Evolutionary conservation across 75 land plant species (phyloP), one percentile per base, ranked within the genome.

Genomic region (Pinus tabuliformis): DNA sequence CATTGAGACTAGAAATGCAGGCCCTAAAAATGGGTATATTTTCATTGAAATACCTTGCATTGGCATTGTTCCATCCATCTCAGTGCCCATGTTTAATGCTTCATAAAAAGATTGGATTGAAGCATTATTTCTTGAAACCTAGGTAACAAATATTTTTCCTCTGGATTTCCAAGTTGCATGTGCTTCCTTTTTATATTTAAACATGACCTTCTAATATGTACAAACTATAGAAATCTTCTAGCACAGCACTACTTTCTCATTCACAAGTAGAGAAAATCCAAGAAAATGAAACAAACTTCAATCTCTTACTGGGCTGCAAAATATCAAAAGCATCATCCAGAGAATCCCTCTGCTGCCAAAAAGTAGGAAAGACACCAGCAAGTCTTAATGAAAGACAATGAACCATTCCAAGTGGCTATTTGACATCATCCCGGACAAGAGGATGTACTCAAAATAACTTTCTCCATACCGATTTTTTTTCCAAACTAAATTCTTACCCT

Each of bases 1-100:
- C 77, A 92, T 78, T 30, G 91, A 85, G 8, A 92, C 76, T 42
- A 95, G 68, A 74, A 97, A 80, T 36, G 78, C 84, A 30, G 99
- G 93, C 33, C 86, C 86, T 24, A 90, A 70, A 64, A 81, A 60
- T 2, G 95, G 89, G 73, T 87, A 59, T 7, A 79, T 7, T 62
- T 72, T 73, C 11, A 28, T 17, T 4, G 58, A 45, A 13, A 73
- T 13, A 73, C 74, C 58, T 66, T 66, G 49, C 18, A 39, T 39
- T 66, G 18, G 49, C 39, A 45, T 2, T 11, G 45, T 39, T n/a
- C 70, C 8, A n/a, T 15, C 45, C 70, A 66, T 66, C 45, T 66
- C 70, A 36, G 70, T 36, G 39, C 70, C 33, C 70, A 66, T 66
- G 9, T 39, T 37, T 37, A 66, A 39, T 2, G 21, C 70, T 66